phyloP scores from a whole-genome alignment of 495 filamentous ascomycete species.

The Aspergillus ostianus region DNA sequence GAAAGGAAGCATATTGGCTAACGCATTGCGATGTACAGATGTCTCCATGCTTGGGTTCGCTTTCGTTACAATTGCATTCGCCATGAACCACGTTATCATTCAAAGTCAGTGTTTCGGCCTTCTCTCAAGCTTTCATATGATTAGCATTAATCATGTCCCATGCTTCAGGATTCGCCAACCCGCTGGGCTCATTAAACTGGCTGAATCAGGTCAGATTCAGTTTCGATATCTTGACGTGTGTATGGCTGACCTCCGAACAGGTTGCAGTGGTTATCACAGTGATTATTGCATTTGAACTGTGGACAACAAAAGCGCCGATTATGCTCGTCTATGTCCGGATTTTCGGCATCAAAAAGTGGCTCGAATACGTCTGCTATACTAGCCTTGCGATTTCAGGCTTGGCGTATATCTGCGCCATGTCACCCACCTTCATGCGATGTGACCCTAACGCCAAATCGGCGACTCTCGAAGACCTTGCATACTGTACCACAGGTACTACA shows the following conservation, averaged over 20 bases:
- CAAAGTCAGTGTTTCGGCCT: neutral
- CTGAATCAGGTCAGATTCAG: too few species aligned
- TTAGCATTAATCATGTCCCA: too few species aligned
- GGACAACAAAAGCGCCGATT: neutral
- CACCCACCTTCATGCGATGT: conserved; percentile 5
- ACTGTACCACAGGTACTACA: too few species aligned
- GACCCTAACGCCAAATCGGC: neutral
- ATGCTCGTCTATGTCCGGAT: neutral
- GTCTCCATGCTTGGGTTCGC: conserved; percentile 1
- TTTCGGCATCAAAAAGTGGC: conserved; percentile 4
- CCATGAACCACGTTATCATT: conserved; percentile 4
- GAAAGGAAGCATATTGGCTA: too few species aligned
- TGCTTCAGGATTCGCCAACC: too few species aligned
- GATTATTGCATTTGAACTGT: too few species aligned
- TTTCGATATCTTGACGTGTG: too few species aligned
- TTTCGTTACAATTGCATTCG: conserved; percentile 2
- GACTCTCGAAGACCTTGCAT: neutral
- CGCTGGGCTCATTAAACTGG: too few species aligned
- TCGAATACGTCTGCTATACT: neutral
- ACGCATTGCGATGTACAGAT: neutral
- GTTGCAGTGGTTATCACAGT: too few species aligned
- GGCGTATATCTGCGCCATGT: conserved; percentile 2
- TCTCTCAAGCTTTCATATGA: too few species aligned
- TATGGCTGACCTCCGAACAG: too few species aligned
- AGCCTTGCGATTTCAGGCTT: neutral